Base-by-base conservation (phyloP, 2,329 filamentous ascomycete genomes). In the Xylariaceae sp. region DNA sequence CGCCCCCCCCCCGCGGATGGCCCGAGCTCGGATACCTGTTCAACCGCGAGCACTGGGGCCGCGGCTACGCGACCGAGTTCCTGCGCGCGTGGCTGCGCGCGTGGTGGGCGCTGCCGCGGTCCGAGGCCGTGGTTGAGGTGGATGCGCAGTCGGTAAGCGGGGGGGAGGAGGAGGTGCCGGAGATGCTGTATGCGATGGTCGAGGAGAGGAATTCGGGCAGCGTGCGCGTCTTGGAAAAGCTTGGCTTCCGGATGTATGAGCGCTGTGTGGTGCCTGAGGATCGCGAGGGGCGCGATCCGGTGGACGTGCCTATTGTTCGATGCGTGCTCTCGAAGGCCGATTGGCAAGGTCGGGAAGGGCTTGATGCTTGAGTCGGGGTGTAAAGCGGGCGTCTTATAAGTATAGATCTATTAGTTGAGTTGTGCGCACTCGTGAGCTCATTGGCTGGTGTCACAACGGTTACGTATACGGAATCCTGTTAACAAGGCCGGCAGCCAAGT, bases 1-100 rank as follows among this genome's bases (percentile, higher is more conserved):
- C 47, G n/a, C n/a, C n/a, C n/a, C n/a, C n/a, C n/a, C n/a, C n/a
- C n/a, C n/a, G 60, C 18, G 81, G 81, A 46, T 85, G 82, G 82
- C 83, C 84, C 1, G 82, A 81, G 64, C 52, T 86, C 21, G 84
- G 84, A 20, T 88, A 87, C 67, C 77, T 85, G 73, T 69, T 87
- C 49, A 71, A 75, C 46, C 75, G 72, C 53, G 78, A 81, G 61
- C 65, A 71, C 51, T 87, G 84, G 84, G 80, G 81, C 6, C 75
- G 74, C 40, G 84, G 84, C 3, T 79, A 82, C 61, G 83, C 78
- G 32, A 84, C 80, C 1, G 84, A 87, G 70, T 81, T 85, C 44
- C 56, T 86, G 40, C 69, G 59, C 49, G 82, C 69, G 1, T 80
- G 80, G 50, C 57, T 82, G 12, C 57, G 65, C 10, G 66, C 72